A percentile compares a stretch with the other conserved stretches of the same genome.
These are phyloP conservation scores for Metarhizium sp. DNA, from an alignment of 2,329 filamentous ascomycete species.

Conservation along the genomic window DNA sequence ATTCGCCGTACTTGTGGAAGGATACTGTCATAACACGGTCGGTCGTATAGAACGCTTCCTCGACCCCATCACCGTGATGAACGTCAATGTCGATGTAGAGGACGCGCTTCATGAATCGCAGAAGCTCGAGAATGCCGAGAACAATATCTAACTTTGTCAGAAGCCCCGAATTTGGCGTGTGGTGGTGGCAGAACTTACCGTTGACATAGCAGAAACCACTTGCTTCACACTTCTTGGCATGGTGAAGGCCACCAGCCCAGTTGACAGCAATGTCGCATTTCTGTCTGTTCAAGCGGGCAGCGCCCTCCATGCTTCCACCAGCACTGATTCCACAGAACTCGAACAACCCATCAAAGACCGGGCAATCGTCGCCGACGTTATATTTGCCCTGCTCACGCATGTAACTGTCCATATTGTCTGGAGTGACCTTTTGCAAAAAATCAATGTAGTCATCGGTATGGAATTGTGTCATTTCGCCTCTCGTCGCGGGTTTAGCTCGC, in stretches of 20 bases:
- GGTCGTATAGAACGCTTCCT: slow-evolving; percentile 88
- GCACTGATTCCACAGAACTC: slow-evolving; percentile 94
- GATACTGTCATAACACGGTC: slow-evolving; percentile 89
- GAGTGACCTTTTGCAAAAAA: slow-evolving; percentile 89
- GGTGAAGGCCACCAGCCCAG: slow-evolving; percentile 94
- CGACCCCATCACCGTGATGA: slow-evolving; percentile 86
- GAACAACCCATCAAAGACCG: slow-evolving; percentile 95
- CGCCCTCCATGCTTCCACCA: slow-evolving; percentile 88
- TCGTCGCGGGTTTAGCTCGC: slow-evolving; percentile 78
- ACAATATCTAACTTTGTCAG: slow-evolving; percentile 66
- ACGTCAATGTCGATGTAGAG: slow-evolving; percentile 96
- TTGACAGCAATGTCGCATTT: slow-evolving; percentile 97
- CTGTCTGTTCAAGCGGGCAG: slow-evolving; percentile 76
- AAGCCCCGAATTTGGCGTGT: neutral
- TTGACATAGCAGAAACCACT: slow-evolving; percentile 99
- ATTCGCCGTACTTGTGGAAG: slow-evolving; percentile 95
- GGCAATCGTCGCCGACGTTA: slow-evolving; percentile 94
- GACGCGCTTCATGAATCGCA: slow-evolving; percentile 87
- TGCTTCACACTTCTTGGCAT: slow-evolving; percentile 94
- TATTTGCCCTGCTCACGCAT: slow-evolving; percentile 85
- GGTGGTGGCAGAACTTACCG: slow-evolving; percentile 42
- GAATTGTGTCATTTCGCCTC: slow-evolving; percentile 86
- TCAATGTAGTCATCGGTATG: slow-evolving; percentile 95
- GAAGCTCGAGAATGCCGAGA: slow-evolving; percentile 82
- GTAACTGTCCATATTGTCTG: slow-evolving; percentile 96